These are phyloP conservation scores for Aspergillus heteromorphus DNA, from an alignment of 495 filamentous ascomycete genomes.

Conservation along the genomic window DNA sequence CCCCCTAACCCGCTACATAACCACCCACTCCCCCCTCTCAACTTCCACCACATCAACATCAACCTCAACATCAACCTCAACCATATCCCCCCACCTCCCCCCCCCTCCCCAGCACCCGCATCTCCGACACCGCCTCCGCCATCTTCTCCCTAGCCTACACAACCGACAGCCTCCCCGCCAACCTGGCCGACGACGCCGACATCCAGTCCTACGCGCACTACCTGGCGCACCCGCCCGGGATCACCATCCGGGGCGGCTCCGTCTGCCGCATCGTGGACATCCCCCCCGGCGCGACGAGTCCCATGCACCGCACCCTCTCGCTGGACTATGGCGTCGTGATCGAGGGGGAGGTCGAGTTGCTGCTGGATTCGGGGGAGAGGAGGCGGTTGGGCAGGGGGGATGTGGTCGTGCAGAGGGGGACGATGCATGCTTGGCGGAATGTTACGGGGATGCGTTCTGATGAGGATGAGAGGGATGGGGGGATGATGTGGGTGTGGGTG, in stretches of 20 bases:
- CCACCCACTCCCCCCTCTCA: slow-evolving; percentile 33
- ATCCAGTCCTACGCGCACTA: slow-evolving; percentile 26
- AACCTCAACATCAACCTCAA: slow-evolving; percentile 16
- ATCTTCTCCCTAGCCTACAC: slow-evolving; percentile 40
- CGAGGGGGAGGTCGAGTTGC: slow-evolving; percentile 68
- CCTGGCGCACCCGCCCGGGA: slow-evolving; percentile 40
- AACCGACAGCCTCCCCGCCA: slow-evolving; percentile 49
- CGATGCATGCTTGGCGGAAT: slow-evolving; percentile 37
- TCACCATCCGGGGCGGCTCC: slow-evolving; percentile 46
- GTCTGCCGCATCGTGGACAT: slow-evolving; percentile 55
- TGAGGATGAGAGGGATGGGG: slow-evolving; percentile 21
- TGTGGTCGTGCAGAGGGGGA: slow-evolving; percentile 60
- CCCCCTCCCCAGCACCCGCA: slow-evolving; percentile 19
- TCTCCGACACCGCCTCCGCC: slow-evolving; percentile 21
- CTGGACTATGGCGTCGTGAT: slow-evolving; percentile 72
- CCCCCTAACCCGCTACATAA: slow-evolving; percentile 35
- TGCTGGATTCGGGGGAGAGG: slow-evolving; percentile 57
- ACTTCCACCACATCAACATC: too few relatives aligned
- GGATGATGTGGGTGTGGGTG: slow-evolving; percentile 33
- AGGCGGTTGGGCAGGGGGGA: slow-evolving; percentile 63
- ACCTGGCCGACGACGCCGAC: slow-evolving; percentile 46
- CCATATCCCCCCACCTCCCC: slow-evolving; percentile 30
- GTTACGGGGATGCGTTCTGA: slow-evolving; percentile 32
- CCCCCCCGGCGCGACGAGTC: slow-evolving; percentile 55
- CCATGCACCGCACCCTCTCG: slow-evolving; percentile 66